Percentiles rank a stretch among this genome's conserved stretches.
phyloP scores from a whole-genome alignment of 768 basidiomycete genomes.

The Trametes gibbosa region DNA sequence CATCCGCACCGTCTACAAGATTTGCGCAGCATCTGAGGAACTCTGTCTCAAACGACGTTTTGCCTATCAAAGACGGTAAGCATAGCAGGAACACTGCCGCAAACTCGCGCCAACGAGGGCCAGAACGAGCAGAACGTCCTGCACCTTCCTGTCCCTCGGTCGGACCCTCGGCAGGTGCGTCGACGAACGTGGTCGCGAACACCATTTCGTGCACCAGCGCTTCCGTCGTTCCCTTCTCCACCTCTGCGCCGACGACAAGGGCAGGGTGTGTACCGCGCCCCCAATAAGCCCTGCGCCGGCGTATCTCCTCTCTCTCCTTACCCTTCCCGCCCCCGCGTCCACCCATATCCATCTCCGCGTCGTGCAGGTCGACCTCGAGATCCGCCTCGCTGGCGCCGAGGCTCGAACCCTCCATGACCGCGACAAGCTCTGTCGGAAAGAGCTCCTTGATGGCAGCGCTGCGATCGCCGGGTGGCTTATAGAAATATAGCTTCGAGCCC shows the following conservation, averaged over 20 bases:
- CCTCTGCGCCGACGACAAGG: slow-evolving; percentile 43
- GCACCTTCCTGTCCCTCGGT: slow-evolving; percentile 6
- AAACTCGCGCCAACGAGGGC: slow-evolving; percentile 57
- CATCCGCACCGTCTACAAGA: slow-evolving; percentile 55
- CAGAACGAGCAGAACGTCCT: slow-evolving; percentile 19
- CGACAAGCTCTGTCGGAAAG: slow-evolving; percentile 66
- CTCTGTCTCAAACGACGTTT: slow-evolving; percentile 63
- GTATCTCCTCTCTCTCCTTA: slow-evolving; percentile 33
- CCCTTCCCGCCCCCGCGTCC: slow-evolving; percentile 32
- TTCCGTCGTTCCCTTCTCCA: slow-evolving; percentile 71
- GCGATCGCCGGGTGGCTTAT: slow-evolving; percentile 77
- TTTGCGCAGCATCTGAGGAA: slow-evolving; percentile 64
- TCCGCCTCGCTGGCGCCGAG: slow-evolving; percentile 23
- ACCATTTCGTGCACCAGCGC: slow-evolving; percentile 80
- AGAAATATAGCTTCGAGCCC: slow-evolving; percentile 83
- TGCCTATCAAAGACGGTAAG: slow-evolving; percentile 55
- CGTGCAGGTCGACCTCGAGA: slow-evolving; percentile 28
- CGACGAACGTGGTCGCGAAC: slow-evolving; percentile 66
- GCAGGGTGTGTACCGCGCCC: slow-evolving; percentile 75
- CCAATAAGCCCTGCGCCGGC: slow-evolving; percentile 74
- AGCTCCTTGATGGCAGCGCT: slow-evolving; percentile 63
- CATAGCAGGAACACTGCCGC: slow-evolving; percentile 59
- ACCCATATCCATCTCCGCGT: slow-evolving; percentile 26
- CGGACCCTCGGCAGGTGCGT: background rate
- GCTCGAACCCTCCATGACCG: slow-evolving; percentile 48